Evolutionary conservation across 768 basidiomycete genomes (phyloP), one percentile per base, ranked within the genome.

Genomic region (Mycena metata): DNA sequence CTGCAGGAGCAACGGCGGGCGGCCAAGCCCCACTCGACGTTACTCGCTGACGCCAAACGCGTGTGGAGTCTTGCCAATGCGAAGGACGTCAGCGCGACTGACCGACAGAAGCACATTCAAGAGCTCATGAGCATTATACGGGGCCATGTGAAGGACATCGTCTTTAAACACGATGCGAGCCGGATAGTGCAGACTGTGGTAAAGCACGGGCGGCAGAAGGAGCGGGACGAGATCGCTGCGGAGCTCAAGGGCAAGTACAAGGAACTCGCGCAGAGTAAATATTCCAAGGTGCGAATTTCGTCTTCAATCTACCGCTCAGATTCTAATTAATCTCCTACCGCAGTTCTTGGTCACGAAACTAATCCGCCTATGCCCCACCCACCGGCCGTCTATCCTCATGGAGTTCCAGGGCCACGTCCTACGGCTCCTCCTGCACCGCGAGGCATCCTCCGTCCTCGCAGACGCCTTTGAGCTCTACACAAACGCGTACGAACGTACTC

Each of bases 151-250:
- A 90, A 90, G 67, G 95, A 96, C 36, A 90, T 97, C 43, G 91
- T 93, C 2, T 87, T 94, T 76, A 97, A 96, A 78, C 96, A 97
- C 74, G 95, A 97, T 78, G 95, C 95, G 10, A 95, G 94, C 74
- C 88, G 91, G 70, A 95, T 95, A 67, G 88, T 93, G 23, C 92
- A 93, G 77, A 92, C 89, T 0, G 82, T 93, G 15, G 92, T 97
- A 52, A 96, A 93, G 75, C 89, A 92, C 67, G 96, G 96, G 5
- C 84, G 88, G 21, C 91, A 85, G 72, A 83, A 83, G 69, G 92
- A 96, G 78, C 79, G 95, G 50, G 88, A 94, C 46, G 91, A 94
- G 76, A 86, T 98, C 54, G 96, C 95, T 0, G 79, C 79, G 12
- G 96, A 98, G 79, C 84, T 98, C 54, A 91, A 93, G 76, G 95